These are phyloP conservation scores for Pyrenophora tritici-repentis DNA, from an alignment of 2,329 filamentous ascomycete species.

Conservation along the genomic window DNA sequence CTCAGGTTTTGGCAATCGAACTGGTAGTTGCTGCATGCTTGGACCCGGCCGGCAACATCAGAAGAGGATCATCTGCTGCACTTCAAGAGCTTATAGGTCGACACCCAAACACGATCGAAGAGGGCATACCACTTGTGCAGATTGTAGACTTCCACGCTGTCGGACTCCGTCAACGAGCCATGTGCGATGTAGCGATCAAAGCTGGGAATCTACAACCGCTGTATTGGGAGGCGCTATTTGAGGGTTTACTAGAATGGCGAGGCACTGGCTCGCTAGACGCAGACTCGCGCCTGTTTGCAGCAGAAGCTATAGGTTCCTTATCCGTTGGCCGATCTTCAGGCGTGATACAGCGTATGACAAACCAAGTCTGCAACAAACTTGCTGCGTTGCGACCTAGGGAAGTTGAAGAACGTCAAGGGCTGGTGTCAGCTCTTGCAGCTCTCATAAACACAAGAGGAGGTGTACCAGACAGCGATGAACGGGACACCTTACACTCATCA, in stretches of 20 bases:
- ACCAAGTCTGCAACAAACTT: constrained; percentile 53
- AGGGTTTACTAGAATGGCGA: constrained; percentile 79
- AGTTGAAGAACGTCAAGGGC: constrained; percentile 71
- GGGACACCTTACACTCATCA: constrained; percentile 1
- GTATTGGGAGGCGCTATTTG: constrained; percentile 72
- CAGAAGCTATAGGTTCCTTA: constrained; percentile 68
- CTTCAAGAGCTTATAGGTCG: constrained; percentile 92
- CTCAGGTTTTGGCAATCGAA: constrained; percentile 80
- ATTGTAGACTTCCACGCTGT: constrained; percentile 92
- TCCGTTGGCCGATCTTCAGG: constrained; percentile 46
- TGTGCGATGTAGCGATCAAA: constrained; percentile 73
- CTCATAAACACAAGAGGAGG: constrained; percentile 18
- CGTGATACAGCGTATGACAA: constrained; percentile 48
- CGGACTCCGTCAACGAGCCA: constrained; percentile 80
- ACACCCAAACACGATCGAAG: constrained; percentile 80
- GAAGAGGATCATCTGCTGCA: constrained; percentile 88
- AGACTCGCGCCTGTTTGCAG: constrained; percentile 72
- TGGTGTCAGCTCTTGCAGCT: constrained; percentile 61
- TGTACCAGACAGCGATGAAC: background rate
- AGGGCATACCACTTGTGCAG: constrained; percentile 87
- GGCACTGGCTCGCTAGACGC: constrained; percentile 82
- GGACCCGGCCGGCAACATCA: constrained; percentile 90
- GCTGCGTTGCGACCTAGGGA: constrained; percentile 59
- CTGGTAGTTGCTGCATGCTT: constrained; percentile 81
- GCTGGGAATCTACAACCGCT: constrained; percentile 67